Conservation (phyloP, 2,329 filamentous ascomycete species). For the Chrysosphaeria jannelii region DNA sequence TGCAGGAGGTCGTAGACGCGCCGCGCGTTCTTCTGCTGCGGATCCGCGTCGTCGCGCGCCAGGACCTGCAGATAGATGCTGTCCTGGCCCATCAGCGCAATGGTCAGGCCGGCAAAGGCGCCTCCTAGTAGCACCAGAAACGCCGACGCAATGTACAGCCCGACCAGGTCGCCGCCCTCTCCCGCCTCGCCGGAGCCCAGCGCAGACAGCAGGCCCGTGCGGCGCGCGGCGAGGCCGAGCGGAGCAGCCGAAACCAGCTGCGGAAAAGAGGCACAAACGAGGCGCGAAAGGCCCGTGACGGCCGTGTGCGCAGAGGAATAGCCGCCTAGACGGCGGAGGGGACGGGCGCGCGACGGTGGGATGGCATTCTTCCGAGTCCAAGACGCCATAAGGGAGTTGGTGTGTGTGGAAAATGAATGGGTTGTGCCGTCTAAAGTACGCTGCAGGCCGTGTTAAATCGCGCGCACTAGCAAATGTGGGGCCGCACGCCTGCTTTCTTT, state of each 20-base stretch:
- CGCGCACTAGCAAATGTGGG: too few species aligned
- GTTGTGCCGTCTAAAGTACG: too few species aligned
- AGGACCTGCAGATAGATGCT: slow-evolving; percentile 95
- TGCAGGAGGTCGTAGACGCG: slow-evolving; percentile 55
- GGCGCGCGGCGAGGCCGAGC: slow-evolving; percentile 7
- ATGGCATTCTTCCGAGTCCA: too few species aligned
- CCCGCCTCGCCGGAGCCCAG: slow-evolving; percentile 26
- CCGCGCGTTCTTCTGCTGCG: slow-evolving; percentile 63
- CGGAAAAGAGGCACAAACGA: slow-evolving; percentile 18
- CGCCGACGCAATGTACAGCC: slow-evolving; percentile 52
- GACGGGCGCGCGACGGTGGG: too few species aligned
- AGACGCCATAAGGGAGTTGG: too few species aligned
- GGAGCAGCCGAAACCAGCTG: slow-evolving; percentile 11
- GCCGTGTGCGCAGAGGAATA: slow-evolving; percentile 13
- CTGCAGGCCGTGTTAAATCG: too few species aligned
- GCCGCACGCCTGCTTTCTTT: too few species aligned
- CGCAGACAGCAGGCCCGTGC: slow-evolving; percentile 13
- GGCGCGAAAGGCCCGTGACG: slow-evolving; percentile 19
- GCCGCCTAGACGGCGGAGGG: too few species aligned
- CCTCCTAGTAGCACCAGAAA: slow-evolving; percentile 65
- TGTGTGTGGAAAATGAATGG: too few species aligned
- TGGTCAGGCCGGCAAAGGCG: slow-evolving; percentile 81
- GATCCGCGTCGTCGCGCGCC: slow-evolving; percentile 50
- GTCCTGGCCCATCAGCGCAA: slow-evolving; percentile 53
- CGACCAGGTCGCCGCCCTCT: slow-evolving; percentile 28